A percentile compares a stretch with the other conserved stretches of the same genome.
Conservation (phyloP, 2,329 filamentous ascomycete genomes). For the Nigrograna mackinnonii region DNA sequence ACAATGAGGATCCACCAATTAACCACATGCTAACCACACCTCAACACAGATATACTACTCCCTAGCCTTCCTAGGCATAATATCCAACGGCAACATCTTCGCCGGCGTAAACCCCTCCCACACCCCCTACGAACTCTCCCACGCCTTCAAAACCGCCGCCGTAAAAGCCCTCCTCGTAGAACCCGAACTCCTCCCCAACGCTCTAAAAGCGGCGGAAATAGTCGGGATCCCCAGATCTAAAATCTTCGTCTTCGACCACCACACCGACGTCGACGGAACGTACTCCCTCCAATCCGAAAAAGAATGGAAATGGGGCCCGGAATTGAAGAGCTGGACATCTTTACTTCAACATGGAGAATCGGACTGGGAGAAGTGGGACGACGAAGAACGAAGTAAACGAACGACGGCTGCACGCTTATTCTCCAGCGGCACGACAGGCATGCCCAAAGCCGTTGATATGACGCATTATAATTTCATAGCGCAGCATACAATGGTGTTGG, state of each 20-base stretch:
- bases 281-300: not conserved
- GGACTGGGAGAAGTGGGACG: constrained; percentile 45
- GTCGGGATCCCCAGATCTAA: constrained; percentile 9
- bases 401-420: constrained; percentile 38
- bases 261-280: constrained; percentile 5
- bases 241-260: constrained; percentile 20
- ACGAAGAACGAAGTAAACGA: constrained; percentile 35
- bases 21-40: not conserved
- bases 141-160: constrained; percentile 36
- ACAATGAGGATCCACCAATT: too few species aligned
- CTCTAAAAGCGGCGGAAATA: constrained; percentile 14
- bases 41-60: constrained; percentile 4
- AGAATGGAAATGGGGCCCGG: constrained; percentile 20
- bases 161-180: constrained; percentile 34
- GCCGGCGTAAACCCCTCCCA: constrained; percentile 42
- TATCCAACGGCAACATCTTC: constrained; percentile 36
- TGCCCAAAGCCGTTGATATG: constrained; percentile 51
- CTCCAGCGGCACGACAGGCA: constrained; percentile 12
- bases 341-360: constrained; percentile 16
- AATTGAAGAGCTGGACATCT: constrained; percentile 12
- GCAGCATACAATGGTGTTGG: constrained; percentile 57
- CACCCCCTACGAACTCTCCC: constrained; percentile 31
- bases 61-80: constrained; percentile 18
- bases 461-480: constrained; percentile 59
- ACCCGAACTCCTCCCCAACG: constrained; percentile 27